phyloP scores from a whole-genome alignment of 2,329 filamentous ascomycete species.

The Dothideomycetes sp. region DNA sequence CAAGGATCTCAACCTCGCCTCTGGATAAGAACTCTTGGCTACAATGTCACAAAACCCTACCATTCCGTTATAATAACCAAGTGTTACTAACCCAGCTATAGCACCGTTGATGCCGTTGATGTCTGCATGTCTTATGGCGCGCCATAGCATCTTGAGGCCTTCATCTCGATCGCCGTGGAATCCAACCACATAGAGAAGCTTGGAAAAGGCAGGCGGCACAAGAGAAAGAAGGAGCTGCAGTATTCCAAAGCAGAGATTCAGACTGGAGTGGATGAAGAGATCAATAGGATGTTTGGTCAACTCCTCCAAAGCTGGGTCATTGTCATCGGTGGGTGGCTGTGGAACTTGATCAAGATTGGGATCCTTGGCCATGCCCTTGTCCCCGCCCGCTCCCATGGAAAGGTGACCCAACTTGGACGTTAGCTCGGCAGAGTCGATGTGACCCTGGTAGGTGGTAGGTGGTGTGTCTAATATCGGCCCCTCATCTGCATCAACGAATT shows the following conservation, averaged over 20 bases:
- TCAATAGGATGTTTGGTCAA: constrained; percentile 65
- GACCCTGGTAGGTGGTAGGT: constrained; percentile 36
- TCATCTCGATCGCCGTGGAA: constrained; percentile 80
- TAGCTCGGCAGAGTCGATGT: constrained; percentile 24
- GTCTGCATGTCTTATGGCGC: constrained; percentile 69
- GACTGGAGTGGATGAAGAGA: constrained; percentile 78
- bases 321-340: constrained; percentile 13
- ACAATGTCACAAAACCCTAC: constrained; percentile 83
- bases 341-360: background rate
- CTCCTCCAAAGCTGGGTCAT: constrained; percentile 49
- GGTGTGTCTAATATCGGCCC: constrained; percentile 33
- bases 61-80: constrained; percentile 82
- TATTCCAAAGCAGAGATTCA: constrained; percentile 81
- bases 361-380: background rate
- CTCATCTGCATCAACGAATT: constrained; percentile 49
- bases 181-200: constrained; percentile 75
- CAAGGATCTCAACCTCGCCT: constrained; percentile 53
- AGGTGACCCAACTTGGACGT: constrained; percentile 13
- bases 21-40: constrained; percentile 57
- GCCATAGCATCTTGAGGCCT: constrained; percentile 81
- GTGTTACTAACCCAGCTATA: constrained; percentile 67
- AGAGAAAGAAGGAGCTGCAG: constrained; percentile 81
- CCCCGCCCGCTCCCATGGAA: constrained; percentile 1
- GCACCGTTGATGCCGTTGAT: constrained; percentile 95
- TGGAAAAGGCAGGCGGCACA: constrained; percentile 82